These are phyloP conservation scores for Hirschioporus abietinus DNA, from an alignment of 768 basidiomycete genomes.

Conservation along the genomic window DNA sequence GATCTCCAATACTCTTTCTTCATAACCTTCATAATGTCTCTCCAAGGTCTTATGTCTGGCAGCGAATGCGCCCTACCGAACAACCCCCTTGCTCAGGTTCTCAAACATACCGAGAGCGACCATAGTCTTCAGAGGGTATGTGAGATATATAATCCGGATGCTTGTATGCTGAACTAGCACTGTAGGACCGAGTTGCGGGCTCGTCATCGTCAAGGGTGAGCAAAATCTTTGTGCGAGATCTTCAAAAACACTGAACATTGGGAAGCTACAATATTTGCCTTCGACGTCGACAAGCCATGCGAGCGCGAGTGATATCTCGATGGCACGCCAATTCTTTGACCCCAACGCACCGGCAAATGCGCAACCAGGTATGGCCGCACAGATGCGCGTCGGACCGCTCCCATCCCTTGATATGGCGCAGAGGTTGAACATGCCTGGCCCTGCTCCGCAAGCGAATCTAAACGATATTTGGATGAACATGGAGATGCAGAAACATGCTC, in stretches of 20 bases:
- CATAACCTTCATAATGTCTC: conserved; percentile 46
- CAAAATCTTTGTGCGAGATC: conserved; percentile 4
- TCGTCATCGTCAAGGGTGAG: conserved; percentile 67
- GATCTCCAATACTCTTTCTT: not conserved
- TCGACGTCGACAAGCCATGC: conserved; percentile 43
- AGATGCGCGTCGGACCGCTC: conserved; percentile 6
- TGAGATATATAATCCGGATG: conserved; percentile 6
- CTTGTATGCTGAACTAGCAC: conserved; percentile 2
- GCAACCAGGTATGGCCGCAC: conserved; percentile 9
- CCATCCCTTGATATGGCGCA: conserved; percentile 11
- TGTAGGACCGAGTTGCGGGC: conserved; percentile 68
- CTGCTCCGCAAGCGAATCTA: conserved; percentile 23
- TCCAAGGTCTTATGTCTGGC: conserved; percentile 79
- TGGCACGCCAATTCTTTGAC: conserved; percentile 80
- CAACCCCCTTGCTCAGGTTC: conserved; percentile 84
- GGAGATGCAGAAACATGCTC: conserved; percentile 41
- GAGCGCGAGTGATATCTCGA: conserved; percentile 61
- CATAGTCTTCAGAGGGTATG: conserved; percentile 81
- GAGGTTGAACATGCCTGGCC: conserved; percentile 25
- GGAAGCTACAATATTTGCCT: conserved; percentile 72
- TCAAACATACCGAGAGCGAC: conserved; percentile 88
- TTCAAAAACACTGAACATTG: conserved; percentile 2
- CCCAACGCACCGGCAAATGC: conserved; percentile 18
- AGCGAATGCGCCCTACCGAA: conserved; percentile 81
- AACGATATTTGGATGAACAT: conserved; percentile 46